Evolutionary conservation across 148 eudicot genomes (phyloP).

Genomic region (Chenopodium berlandieri): DNA sequence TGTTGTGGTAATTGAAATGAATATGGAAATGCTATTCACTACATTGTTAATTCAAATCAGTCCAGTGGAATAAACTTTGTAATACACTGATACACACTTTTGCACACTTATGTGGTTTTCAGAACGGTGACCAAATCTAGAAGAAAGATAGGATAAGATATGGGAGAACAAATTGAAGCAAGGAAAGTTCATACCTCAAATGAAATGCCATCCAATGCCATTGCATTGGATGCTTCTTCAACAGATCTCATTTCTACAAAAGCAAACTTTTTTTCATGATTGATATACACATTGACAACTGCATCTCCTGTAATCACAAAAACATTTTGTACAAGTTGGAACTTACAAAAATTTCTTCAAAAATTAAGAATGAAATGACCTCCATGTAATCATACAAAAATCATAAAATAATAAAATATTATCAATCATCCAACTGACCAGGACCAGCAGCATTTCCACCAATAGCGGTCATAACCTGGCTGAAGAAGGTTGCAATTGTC

Average conservation of each 20-base stretch:
- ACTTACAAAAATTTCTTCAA: not conserved
- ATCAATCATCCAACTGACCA: conserved; percentile 42
- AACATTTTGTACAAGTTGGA: not conserved
- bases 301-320: conserved; percentile 68
- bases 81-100: not conserved
- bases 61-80: not conserved
- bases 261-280: conserved; percentile 96
- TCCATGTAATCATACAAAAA: conserved; percentile 1
- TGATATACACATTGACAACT: conserved; percentile 91
- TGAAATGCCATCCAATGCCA: conserved; percentile 89
- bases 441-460: conserved; percentile 93
- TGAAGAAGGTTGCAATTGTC: conserved; percentile 87
- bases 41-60: not conserved
- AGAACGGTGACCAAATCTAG: not conserved
- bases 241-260: conserved; percentile 98
- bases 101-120: not conserved
- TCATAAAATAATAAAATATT: not conserved
- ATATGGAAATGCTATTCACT: not conserved
- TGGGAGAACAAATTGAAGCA: not conserved
- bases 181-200: conserved; percentile 61
- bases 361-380: not conserved
- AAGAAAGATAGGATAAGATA: not conserved
- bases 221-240: conserved; percentile 97
- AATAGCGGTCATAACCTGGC: conserved; percentile 75
- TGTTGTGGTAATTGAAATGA: not conserved